A percentile compares a stretch with the other conserved stretches of the same genome.
phyloP scores from a whole-genome alignment of 1,284 basidiomycete genomes.

The Mycena sp. region DNA sequence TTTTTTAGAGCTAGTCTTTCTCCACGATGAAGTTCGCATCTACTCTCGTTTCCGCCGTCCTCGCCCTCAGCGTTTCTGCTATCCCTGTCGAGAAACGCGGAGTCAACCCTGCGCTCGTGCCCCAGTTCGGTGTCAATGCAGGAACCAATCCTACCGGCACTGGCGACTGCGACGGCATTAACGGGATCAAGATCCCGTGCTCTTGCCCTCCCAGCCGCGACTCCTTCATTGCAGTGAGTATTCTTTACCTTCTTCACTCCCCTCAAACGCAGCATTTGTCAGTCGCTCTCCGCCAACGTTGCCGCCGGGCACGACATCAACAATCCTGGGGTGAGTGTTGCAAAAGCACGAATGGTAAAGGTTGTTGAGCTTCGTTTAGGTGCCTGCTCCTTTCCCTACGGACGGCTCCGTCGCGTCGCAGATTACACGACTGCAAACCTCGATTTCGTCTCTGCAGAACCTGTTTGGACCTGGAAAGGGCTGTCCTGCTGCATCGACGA shows the following conservation, averaged over 20 bases:
- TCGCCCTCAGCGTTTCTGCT: slow-evolving; percentile 12
- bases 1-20: slow-evolving; percentile 13
- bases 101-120: slow-evolving; percentile 33
- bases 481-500: slow-evolving; percentile 64
- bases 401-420: slow-evolving; percentile 66
- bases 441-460: slow-evolving; percentile 64
- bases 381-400: slow-evolving; percentile 67
- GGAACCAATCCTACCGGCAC: slow-evolving; percentile 40
- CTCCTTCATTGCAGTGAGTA: slow-evolving; percentile 23
- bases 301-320: slow-evolving; percentile 58
- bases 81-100: slow-evolving; percentile 10
- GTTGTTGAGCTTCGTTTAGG: too few species aligned
- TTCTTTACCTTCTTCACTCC: not conserved
- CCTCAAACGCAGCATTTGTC: not conserved
- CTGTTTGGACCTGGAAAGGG: slow-evolving; percentile 63
- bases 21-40: slow-evolving; percentile 24
- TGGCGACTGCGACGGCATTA: slow-evolving; percentile 40
- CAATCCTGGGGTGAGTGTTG: slow-evolving; percentile 56
- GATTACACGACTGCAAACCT: slow-evolving; percentile 62
- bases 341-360: too few species aligned
- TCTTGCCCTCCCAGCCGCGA: slow-evolving; percentile 34
- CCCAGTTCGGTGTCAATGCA: slow-evolving; percentile 38
- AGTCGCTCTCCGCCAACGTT: slow-evolving; percentile 67
- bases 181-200: slow-evolving; percentile 39
- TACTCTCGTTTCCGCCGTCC: slow-evolving; percentile 14